These are phyloP conservation scores for Coemansia sp. DNA, from an alignment of 192 early-diverging fungal genomes.

Conservation along the genomic window DNA sequence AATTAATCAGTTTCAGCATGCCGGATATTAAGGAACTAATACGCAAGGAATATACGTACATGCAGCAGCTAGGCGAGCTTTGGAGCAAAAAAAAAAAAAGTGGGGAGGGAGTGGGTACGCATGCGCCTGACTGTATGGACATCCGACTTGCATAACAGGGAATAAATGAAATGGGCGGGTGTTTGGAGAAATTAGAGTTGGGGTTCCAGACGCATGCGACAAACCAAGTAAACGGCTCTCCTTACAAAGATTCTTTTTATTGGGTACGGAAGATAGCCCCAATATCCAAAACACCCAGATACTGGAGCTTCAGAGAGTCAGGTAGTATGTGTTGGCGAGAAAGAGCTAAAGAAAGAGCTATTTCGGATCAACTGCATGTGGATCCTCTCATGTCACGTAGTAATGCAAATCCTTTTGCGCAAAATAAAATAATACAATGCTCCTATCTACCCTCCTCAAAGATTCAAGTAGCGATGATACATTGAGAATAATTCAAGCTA, in stretches of 20 bases:
- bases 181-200: neutral
- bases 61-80: slow-evolving; percentile 1
- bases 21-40: neutral
- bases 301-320: too few relatives aligned
- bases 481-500: neutral
- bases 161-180: neutral
- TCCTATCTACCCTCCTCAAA: neutral
- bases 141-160: neutral
- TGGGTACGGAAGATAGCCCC: neutral
- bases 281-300: neutral
- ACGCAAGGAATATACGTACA: neutral
- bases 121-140: neutral
- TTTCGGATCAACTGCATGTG: neutral
- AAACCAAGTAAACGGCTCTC: neutral
- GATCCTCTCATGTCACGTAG: neutral
- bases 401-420: neutral
- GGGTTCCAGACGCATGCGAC: neutral
- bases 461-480: neutral
- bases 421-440: neutral
- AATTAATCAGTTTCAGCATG: slow-evolving; percentile 42
- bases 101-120: neutral
- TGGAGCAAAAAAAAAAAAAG: neutral
- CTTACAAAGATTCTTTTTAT: neutral
- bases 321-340: neutral
- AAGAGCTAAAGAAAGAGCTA: neutral